These are phyloP conservation scores for Candida arabinofermentans DNA, from an alignment of 805 yeast species.

Conservation along the genomic window DNA sequence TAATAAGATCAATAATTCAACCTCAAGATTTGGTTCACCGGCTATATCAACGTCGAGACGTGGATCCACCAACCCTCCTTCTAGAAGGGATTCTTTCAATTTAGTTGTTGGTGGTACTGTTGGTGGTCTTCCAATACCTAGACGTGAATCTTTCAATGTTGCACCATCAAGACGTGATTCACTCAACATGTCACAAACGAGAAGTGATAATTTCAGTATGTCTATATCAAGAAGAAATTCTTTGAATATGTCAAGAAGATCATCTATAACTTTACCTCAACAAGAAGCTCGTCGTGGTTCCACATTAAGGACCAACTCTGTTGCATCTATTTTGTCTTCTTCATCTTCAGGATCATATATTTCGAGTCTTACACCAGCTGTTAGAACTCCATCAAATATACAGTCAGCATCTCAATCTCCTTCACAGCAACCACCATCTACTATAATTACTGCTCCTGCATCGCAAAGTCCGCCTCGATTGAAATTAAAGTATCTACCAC, in stretches of 20 bases:
- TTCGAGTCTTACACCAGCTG: slow-evolving; percentile 2
- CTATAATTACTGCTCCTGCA: neutral
- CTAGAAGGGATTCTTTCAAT: slow-evolving; percentile 17
- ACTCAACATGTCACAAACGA: slow-evolving; percentile 9
- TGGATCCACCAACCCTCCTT: slow-evolving; percentile 25
- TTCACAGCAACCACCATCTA: neutral
- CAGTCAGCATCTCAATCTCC: neutral
- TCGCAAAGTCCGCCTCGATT: slow-evolving; percentile 1
- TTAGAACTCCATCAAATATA: neutral
- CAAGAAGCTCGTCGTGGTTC: slow-evolving; percentile 17
- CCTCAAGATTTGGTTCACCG: slow-evolving; percentile 15
- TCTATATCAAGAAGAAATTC: slow-evolving; percentile 22
- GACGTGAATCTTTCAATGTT: slow-evolving; percentile 13
- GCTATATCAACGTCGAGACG: slow-evolving; percentile 25
- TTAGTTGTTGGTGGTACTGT: too few relatives aligned
- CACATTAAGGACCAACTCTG: slow-evolving; percentile 15
- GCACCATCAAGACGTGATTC: slow-evolving; percentile 7
- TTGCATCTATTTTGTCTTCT: slow-evolving; percentile 16
- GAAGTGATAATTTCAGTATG: slow-evolving; percentile 15
- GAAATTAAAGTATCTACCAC: slow-evolving; percentile 39
- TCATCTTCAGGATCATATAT: slow-evolving; percentile 13
- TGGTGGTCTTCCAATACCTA: slow-evolving; percentile 6
- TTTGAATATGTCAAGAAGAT: slow-evolving; percentile 16
- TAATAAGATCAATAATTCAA: slow-evolving; percentile 10
- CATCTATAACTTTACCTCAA: slow-evolving; percentile 11